Evolutionary conservation across 768 basidiomycete genomes (phyloP).

Genomic region (Tylopilus plumbeoviolaceoides): DNA sequence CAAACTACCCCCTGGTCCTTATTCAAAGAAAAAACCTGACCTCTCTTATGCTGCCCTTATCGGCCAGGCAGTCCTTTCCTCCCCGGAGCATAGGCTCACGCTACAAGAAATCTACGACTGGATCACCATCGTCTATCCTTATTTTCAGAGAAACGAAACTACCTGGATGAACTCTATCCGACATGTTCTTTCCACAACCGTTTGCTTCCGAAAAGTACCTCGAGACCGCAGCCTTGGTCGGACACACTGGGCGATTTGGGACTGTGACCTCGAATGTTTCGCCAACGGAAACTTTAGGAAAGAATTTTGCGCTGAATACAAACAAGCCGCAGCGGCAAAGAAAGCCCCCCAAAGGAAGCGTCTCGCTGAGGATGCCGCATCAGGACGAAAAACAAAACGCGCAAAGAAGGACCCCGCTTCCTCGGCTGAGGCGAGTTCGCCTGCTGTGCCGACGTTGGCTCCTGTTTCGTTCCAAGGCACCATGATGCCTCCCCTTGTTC

Average conservation of each 20-base stretch:
- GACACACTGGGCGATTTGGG: slow-evolving; percentile 84
- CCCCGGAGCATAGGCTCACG: slow-evolving; percentile 77
- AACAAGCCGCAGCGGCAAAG: slow-evolving; percentile 28
- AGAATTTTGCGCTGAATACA: slow-evolving; percentile 41
- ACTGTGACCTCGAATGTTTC: slow-evolving; percentile 80
- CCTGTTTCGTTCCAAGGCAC: slow-evolving; percentile 11
- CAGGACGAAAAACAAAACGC: slow-evolving; percentile 45
- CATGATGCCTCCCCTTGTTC: slow-evolving; percentile 20
- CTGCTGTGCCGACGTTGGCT: slow-evolving; percentile 19
- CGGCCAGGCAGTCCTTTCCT: slow-evolving; percentile 89
- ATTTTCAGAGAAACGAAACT: slow-evolving; percentile 87
- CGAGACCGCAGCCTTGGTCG: slow-evolving; percentile 75
- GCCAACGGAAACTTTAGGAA: slow-evolving; percentile 79
- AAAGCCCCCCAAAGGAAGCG: slow-evolving; percentile 37
- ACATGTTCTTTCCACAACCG: slow-evolving; percentile 92
- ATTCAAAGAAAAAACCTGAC: slow-evolving; percentile 74
- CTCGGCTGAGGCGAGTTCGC: slow-evolving; percentile 23
- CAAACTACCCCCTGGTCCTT: slow-evolving; percentile 79
- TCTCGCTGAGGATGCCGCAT: slow-evolving; percentile 33
- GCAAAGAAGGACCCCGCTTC: slow-evolving; percentile 35
- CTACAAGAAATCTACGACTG: slow-evolving; percentile 96
- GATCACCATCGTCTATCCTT: slow-evolving; percentile 91
- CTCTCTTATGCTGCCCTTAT: slow-evolving; percentile 94
- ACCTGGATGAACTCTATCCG: slow-evolving; percentile 99
- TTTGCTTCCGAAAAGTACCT: slow-evolving; percentile 83